Conservation (phyloP, 2,329 filamentous ascomycete genomes). For the Chrysosporium queenslandicum region DNA sequence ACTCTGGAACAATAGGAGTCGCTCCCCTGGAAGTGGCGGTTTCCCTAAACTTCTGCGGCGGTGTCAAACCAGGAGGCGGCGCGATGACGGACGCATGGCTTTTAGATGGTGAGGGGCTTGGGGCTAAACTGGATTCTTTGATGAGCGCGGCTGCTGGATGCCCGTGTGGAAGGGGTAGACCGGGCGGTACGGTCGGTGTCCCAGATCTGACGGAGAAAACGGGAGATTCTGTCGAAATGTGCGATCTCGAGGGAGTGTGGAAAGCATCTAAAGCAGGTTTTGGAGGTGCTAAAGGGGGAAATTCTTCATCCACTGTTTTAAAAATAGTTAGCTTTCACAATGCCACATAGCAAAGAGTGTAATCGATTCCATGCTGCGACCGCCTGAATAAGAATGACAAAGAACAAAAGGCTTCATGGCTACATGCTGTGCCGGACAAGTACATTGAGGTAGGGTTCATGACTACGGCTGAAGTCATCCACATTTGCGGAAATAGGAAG, state of each 20-base stretch:
- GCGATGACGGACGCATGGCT: conserved; percentile 2
- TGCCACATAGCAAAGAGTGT: background rate
- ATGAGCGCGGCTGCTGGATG: conserved; percentile 31
- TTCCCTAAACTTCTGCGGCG: conserved; percentile 23
- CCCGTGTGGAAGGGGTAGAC: conserved; percentile 34
- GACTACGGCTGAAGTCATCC: conserved; percentile 22
- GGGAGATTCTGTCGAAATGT: conserved; percentile 25
- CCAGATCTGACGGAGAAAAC: conserved; percentile 24
- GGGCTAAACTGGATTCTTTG: conserved; percentile 23
- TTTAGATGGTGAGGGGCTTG: conserved; percentile 12
- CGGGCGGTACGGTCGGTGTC: conserved; percentile 34
- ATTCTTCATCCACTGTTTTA: conserved; percentile 36
- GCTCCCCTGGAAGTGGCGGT: conserved; percentile 19
- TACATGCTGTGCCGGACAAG: conserved; percentile 15
- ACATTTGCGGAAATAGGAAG: conserved; percentile 14
- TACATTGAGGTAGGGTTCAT: conserved; percentile 13
- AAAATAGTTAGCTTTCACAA: conserved; percentile 22
- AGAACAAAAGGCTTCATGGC: conserved; percentile 17
- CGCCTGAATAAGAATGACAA: conserved; percentile 16
- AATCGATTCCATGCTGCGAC: conserved; percentile 12
- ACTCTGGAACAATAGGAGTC: conserved; percentile 22
- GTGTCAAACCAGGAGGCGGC: conserved; percentile 24
- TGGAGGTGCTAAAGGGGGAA: conserved; percentile 36
- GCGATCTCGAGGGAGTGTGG: conserved; percentile 30
- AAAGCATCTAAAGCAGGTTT: conserved; percentile 27